These are phyloP conservation scores for Sambucus nigra DNA, from an alignment of 129 eudicot species.

Conservation along the genomic window DNA sequence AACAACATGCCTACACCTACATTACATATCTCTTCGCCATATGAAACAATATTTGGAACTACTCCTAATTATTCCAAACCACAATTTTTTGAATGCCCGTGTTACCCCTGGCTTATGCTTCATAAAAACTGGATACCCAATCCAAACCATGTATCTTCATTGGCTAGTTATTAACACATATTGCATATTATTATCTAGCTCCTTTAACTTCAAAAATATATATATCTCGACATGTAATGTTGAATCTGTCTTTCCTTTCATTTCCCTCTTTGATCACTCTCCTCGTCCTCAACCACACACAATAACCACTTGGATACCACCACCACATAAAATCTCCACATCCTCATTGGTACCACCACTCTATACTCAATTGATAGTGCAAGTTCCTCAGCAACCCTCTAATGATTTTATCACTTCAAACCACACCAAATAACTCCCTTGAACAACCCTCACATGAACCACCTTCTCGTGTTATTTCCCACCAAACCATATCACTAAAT, in stretches of 20 bases:
- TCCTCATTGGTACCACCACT: not conserved
- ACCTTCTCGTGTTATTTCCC: not conserved
- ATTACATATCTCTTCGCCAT: not conserved
- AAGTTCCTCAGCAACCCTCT: not conserved
- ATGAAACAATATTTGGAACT: not conserved
- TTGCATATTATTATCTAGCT: not conserved
- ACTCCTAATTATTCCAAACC: not conserved
- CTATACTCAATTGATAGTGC: not conserved
- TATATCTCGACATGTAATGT: not conserved
- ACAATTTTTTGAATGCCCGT: not conserved
- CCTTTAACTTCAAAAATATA: not conserved
- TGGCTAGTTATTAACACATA: not conserved
- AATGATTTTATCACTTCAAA: too few species aligned
- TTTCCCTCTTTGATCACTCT: not conserved
- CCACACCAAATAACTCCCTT: too few species aligned
- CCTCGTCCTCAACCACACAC: not conserved
- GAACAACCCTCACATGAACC: not conserved
- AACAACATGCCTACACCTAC: not conserved
- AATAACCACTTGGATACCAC: not conserved
- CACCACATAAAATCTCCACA: not conserved
- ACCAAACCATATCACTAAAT: not conserved
- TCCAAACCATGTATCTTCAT: not conserved
- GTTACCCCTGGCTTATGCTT: not conserved
- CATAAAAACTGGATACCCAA: not conserved
- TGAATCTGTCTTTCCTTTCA: not conserved